Evolutionary conservation across 768 basidiomycete genomes (phyloP), one percentile per base, ranked within the genome.

Genomic region (Lanmaoa rubissima): DNA sequence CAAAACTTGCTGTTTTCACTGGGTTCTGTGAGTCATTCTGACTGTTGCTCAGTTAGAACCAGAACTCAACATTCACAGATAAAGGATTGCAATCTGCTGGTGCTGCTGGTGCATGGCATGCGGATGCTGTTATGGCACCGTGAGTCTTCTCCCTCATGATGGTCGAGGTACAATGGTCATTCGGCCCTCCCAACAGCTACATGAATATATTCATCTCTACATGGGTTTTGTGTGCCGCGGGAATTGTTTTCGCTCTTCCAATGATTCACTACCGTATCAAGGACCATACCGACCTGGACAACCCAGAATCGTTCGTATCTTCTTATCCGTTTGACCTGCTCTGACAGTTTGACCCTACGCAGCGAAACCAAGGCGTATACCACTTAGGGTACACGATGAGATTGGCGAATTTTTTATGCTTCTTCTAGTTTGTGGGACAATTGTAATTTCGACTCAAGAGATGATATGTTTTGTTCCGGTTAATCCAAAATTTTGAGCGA

Each of bases 41-140:
- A n/a, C 16, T 35, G 34, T 28, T 16, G 11, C 13, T 21, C 10
- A 21, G 17, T 41, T 26, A n/a, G 28, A 38, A 42, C 39, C 12
- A 16, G 16, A 38, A 28, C 42, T 63, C 28, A 61, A 52, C 7
- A n/a, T 57, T 46, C 44, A 8, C 54, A 81, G 87, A 89, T 61
- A 89, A 92, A 67, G 85, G 85, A 3, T 74, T 90, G 42, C 89
- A 91, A 66, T 88, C 86, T 13, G 88, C 88, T 9, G 90, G 86
- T 57, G 88, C 82, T 21, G 89, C 87, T 3, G 87, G 83, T 40
- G 72, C 80, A 16, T 92, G 88, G 88, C 78, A 84, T 43, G 84
- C 82, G 11, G 90, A 92, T 71, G 88, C 78, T 5, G 75, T 82
- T 17, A 68, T 71, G 38, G 62, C 77, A 24, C 86, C 90, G 85